Percentiles rank a stretch among this genome's conserved stretches.
Conservation (phyloP, 2,329 filamentous ascomycete species). For the Pseudofabraea citricarpa region DNA sequence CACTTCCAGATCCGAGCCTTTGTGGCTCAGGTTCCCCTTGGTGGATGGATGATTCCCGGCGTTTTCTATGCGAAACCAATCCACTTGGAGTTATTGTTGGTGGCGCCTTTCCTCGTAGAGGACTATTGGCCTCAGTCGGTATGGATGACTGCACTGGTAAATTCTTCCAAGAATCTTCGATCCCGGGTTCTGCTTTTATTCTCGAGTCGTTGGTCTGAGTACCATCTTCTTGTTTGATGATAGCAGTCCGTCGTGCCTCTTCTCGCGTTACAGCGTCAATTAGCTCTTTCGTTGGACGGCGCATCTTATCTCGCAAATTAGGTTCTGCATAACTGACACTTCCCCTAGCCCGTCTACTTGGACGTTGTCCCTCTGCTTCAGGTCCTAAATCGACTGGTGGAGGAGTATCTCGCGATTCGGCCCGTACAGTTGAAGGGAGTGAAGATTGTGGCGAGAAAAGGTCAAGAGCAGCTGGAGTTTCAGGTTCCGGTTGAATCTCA, state of each 20-base stretch:
- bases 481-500: slow-evolving; percentile 27
- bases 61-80: slow-evolving; percentile 26
- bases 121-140: slow-evolving; percentile 23
- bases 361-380: slow-evolving; percentile 53
- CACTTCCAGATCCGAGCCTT: slow-evolving; percentile 15
- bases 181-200: slow-evolving; percentile 24
- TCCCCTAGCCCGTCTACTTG: slow-evolving; percentile 61
- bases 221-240: slow-evolving; percentile 19
- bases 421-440: slow-evolving; percentile 31
- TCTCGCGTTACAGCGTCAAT: slow-evolving; percentile 70
- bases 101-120: slow-evolving; percentile 20
- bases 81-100: slow-evolving; percentile 18
- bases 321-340: slow-evolving; percentile 79
- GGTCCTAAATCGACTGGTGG: slow-evolving; percentile 53
- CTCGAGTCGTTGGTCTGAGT: slow-evolving; percentile 3
- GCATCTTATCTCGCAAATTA: slow-evolving; percentile 78
- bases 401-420: slow-evolving; percentile 46
- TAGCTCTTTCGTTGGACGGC: slow-evolving; percentile 70
- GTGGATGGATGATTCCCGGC: slow-evolving; percentile 25
- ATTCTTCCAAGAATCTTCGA: slow-evolving; percentile 25
- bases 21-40: slow-evolving; percentile 15
- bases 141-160: slow-evolving; percentile 19
- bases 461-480: slow-evolving; percentile 35
- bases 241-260: slow-evolving; percentile 31
- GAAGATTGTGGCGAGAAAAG: slow-evolving; percentile 45